A percentile compares a stretch with the other conserved stretches of the same genome.
Conservation (phyloP, 441 rosid genomes). For the Eruca vesicaria region DNA sequence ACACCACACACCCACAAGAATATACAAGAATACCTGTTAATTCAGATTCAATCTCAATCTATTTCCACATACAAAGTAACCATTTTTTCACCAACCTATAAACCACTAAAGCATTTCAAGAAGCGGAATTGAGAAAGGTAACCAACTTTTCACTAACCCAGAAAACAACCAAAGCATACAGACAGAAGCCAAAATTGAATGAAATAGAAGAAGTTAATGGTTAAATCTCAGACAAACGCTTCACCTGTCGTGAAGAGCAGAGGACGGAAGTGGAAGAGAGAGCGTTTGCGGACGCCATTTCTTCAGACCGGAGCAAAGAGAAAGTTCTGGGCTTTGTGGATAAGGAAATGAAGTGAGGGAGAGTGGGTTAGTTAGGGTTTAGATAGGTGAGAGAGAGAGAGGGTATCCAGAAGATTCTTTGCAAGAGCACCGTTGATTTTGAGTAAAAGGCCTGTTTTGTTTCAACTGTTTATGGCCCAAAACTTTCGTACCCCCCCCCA, state of each 20-base stretch:
- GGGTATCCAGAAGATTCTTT: constrained; percentile 34
- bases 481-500: too few species aligned
- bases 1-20: background rate
- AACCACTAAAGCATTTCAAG: too few species aligned
- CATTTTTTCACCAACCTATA: too few species aligned
- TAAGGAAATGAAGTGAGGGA: background rate
- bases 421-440: constrained; percentile 46
- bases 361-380: constrained; percentile 50
- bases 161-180: background rate
- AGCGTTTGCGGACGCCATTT: constrained; percentile 84
- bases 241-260: constrained; percentile 81
- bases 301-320: constrained; percentile 16
- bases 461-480: background rate
- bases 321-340: constrained; percentile 20
- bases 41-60: background rate
- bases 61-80: background rate
- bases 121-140: background rate
- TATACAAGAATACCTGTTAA: background rate
- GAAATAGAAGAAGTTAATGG: background rate
- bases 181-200: background rate
- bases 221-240: background rate
- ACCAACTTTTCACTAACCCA: background rate
- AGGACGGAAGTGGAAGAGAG: constrained; percentile 67
- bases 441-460: background rate
- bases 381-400: background rate